Percentiles rank a stretch among this genome's conserved stretches.
Conservation (phyloP, 331 rosid genomes). For the Acacia pycnantha region DNA sequence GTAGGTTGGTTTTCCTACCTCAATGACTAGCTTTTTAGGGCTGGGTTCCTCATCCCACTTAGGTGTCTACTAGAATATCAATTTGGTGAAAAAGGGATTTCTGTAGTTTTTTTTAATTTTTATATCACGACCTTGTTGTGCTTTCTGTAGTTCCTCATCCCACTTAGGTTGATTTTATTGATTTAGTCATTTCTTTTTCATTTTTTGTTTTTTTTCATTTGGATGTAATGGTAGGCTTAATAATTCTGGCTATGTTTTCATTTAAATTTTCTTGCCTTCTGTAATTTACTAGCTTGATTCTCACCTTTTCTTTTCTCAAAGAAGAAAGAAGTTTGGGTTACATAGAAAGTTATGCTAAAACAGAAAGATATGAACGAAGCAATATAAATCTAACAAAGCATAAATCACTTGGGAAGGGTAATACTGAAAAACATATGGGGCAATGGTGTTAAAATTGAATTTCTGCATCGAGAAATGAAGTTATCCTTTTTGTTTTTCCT, state of each 20-base stretch:
- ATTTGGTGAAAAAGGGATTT: background rate
- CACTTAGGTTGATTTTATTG: too few species aligned
- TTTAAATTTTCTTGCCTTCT: background rate
- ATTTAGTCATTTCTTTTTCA: background rate
- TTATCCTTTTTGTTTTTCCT: background rate
- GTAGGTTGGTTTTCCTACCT: background rate
- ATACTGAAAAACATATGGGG: background rate
- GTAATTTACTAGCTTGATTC: background rate
- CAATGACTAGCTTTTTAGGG: background rate
- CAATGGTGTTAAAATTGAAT: background rate
- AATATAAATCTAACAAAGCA: background rate
- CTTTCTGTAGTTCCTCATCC: too few species aligned
- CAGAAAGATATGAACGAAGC: background rate
- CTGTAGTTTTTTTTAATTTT: background rate
- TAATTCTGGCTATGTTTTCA: background rate
- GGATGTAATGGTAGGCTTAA: background rate
- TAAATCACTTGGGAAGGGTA: background rate
- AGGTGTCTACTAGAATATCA: background rate
- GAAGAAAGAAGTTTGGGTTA: background rate
- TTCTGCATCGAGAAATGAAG: background rate
- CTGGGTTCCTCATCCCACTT: background rate
- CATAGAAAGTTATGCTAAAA: background rate
- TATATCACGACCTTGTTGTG: background rate
- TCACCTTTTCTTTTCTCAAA: background rate
- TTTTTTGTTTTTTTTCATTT: background rate